phyloP scores from a whole-genome alignment of 371 early-diverging fungal species.

The Saksenaea vasiformis region DNA sequence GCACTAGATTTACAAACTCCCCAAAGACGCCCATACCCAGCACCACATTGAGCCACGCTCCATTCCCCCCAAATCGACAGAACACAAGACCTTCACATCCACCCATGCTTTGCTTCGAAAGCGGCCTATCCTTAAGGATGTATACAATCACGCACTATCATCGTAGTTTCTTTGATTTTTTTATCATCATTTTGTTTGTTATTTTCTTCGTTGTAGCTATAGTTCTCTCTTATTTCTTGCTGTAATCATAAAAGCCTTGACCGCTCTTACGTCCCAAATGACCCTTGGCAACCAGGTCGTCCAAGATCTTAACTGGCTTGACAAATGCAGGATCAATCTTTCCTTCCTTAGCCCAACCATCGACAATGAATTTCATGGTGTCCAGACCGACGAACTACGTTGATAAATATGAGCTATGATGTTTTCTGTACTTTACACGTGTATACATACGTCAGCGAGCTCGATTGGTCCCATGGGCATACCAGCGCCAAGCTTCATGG shows the following conservation, averaged over 20 bases:
- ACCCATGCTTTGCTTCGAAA: conserved; percentile 22
- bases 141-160: conserved; percentile 19
- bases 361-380: conserved; percentile 92
- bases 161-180: conserved; percentile 4
- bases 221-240: conserved; percentile 23
- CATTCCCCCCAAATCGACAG: not conserved
- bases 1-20: conserved; percentile 18
- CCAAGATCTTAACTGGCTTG: conserved; percentile 65
- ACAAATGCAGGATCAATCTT: conserved; percentile 73
- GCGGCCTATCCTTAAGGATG: conserved; percentile 25
- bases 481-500: conserved; percentile 98
- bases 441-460: conserved; percentile 77
- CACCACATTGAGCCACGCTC: conserved; percentile 7
- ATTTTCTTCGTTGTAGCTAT: not conserved
- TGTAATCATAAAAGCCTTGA: conserved; percentile 87
- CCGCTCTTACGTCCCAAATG: conserved; percentile 90
- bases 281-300: conserved; percentile 77
- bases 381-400: conserved; percentile 93
- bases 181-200: not conserved
- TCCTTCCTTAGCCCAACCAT: conserved; percentile 84
- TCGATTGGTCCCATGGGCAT: conserved; percentile 98
- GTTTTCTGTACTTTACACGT: not conserved
- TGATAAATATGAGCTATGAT: not conserved
- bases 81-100: conserved; percentile 19
- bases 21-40: conserved; percentile 17